These are phyloP conservation scores for Pyrus bretschneideri DNA, from an alignment of 306 rosid genomes.

Conservation along the genomic window DNA sequence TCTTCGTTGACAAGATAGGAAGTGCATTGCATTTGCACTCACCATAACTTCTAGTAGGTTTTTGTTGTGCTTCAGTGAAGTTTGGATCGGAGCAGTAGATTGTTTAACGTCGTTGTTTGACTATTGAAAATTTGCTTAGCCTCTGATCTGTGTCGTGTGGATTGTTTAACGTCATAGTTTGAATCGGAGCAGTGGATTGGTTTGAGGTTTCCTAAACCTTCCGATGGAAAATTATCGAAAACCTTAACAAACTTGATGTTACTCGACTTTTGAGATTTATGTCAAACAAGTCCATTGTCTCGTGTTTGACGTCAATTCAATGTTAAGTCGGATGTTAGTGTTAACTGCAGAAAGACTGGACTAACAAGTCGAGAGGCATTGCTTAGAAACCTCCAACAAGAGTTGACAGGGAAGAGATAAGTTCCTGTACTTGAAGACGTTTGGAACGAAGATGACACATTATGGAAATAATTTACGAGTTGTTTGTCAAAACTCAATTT, in stretches of 20 bases:
- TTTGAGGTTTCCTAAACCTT: too few species aligned
- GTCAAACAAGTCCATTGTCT: too few species aligned
- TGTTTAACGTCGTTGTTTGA: too few species aligned
- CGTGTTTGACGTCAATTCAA: not conserved
- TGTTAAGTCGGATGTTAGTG: not conserved
- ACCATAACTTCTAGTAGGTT: not conserved
- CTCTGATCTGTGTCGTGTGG: too few species aligned
- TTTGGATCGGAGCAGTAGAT: too few species aligned
- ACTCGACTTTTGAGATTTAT: not conserved
- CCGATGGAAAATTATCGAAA: too few species aligned
- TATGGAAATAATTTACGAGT: not conserved
- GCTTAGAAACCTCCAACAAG: not conserved
- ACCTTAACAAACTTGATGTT: too few species aligned
- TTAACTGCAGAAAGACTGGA: not conserved
- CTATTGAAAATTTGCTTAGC: too few species aligned
- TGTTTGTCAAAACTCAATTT: not conserved
- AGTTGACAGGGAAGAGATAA: constrained; percentile 5
- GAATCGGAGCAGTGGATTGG: too few species aligned
- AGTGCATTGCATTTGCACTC: not conserved
- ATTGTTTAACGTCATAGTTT: too few species aligned
- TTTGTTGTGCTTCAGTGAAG: not conserved
- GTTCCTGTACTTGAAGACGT: constrained; percentile 22
- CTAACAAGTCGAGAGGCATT: not conserved
- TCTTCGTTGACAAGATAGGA: not conserved
- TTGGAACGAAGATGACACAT: constrained; percentile 2